Conservation (phyloP, 208 protist species). For the Leishmania guyanensis region DNA sequence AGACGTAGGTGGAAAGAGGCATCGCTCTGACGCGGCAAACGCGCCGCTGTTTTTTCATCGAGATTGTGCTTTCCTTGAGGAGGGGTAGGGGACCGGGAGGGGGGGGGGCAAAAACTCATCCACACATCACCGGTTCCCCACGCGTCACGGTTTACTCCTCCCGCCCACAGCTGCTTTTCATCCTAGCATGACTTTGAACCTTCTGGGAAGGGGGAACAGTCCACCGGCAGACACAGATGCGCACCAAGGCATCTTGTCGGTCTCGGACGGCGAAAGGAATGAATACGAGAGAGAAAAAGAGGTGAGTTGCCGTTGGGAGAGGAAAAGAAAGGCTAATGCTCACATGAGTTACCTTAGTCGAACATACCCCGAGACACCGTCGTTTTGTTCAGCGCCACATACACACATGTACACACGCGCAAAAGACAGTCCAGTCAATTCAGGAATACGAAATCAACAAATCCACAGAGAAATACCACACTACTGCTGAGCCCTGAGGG, state of each 20-base stretch:
- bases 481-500: neutral
- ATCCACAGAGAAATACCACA: neutral
- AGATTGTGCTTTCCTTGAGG: neutral
- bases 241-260: neutral
- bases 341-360: constrained; percentile 6
- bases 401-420: neutral
- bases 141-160: neutral
- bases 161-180: neutral
- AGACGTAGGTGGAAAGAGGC: neutral
- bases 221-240: neutral
- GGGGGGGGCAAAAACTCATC: neutral
- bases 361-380: constrained; percentile 5
- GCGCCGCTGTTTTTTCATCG: neutral
- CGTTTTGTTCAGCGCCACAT: neutral
- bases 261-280: neutral
- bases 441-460: neutral
- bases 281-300: constrained; percentile 2
- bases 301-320: neutral
- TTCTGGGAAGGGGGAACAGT: constrained; percentile 2
- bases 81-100: neutral
- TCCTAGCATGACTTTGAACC: neutral
- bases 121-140: neutral
- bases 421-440: neutral
- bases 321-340: constrained; percentile 1
- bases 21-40: neutral